These are phyloP conservation scores for Colletotrichum sp. DNA, from an alignment of 2,329 filamentous ascomycete species.

Conservation along the genomic window DNA sequence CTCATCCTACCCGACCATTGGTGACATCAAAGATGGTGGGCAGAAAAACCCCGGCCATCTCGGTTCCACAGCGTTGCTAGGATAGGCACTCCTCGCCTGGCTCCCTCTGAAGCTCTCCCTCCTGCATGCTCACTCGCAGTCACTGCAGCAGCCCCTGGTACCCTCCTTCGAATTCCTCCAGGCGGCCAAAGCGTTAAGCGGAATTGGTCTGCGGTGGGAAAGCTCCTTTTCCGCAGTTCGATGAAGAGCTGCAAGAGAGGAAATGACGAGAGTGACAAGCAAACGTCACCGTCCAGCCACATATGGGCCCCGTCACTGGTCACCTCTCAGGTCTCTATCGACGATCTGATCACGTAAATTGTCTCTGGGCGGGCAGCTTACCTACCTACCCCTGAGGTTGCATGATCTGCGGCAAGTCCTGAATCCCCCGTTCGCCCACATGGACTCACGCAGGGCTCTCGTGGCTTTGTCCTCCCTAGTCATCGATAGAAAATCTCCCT, in stretches of 20 bases:
- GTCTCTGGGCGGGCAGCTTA: neutral
- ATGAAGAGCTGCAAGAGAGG: neutral
- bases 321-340: neutral
- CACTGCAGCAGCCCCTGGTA: neutral
- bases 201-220: neutral
- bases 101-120: neutral
- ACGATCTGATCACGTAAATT: neutral
- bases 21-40: neutral
- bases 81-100: neutral
- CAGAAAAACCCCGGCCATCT: neutral
- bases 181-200: neutral
- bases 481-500: neutral
- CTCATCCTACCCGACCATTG: neutral
- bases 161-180: neutral
- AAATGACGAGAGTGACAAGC: neutral
- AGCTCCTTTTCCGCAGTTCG: neutral
- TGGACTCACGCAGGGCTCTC: neutral
- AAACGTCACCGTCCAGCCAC: neutral
- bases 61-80: neutral
- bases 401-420: slow-evolving; percentile 1
- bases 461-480: neutral
- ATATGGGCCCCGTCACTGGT: neutral
- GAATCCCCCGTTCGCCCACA: neutral
- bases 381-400: neutral
- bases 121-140: neutral